Evolutionary conservation across 2,329 filamentous ascomycete genomes (phyloP).

Genomic region (Botrytis fragariae): DNA sequence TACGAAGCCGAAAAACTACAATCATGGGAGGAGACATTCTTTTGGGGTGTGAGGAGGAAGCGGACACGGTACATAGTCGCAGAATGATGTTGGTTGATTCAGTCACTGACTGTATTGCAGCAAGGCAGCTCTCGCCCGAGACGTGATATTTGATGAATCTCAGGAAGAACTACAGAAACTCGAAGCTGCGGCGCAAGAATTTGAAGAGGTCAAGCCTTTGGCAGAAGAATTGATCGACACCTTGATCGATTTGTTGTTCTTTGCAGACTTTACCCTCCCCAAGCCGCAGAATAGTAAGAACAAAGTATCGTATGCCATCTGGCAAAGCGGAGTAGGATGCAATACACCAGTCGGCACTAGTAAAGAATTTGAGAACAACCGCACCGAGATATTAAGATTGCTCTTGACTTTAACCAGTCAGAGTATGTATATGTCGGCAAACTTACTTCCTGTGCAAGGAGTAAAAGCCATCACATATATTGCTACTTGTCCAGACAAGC

Average conservation of each 20-base stretch:
- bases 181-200: constrained; percentile 57
- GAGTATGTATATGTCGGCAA: constrained; percentile 88
- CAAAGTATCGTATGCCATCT: constrained; percentile 90
- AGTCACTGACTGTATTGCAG: constrained; percentile 40
- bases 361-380: constrained; percentile 89
- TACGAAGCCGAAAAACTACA: constrained; percentile 85
- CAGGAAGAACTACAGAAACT: constrained; percentile 51
- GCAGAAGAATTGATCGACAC: constrained; percentile 93
- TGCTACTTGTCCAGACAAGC: constrained; percentile 83
- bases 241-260: constrained; percentile 86
- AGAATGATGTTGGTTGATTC: background rate
- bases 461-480: constrained; percentile 85
- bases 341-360: constrained; percentile 84
- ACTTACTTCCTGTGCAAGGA: constrained; percentile 74
- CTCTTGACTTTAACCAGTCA: constrained; percentile 83
- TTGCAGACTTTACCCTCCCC: constrained; percentile 82
- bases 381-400: constrained; percentile 83
- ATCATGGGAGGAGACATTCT: constrained; percentile 88
- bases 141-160: constrained; percentile 82
- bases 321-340: constrained; percentile 97
- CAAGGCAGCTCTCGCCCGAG: constrained; percentile 62
- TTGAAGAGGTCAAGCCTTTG: constrained; percentile 79
- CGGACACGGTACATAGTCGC: constrained; percentile 48
- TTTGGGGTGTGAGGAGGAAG: constrained; percentile 77
- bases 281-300: constrained; percentile 65